phyloP scores from a whole-genome alignment of 108 stramenopile species.

The Nitzschia inconspicua region DNA sequence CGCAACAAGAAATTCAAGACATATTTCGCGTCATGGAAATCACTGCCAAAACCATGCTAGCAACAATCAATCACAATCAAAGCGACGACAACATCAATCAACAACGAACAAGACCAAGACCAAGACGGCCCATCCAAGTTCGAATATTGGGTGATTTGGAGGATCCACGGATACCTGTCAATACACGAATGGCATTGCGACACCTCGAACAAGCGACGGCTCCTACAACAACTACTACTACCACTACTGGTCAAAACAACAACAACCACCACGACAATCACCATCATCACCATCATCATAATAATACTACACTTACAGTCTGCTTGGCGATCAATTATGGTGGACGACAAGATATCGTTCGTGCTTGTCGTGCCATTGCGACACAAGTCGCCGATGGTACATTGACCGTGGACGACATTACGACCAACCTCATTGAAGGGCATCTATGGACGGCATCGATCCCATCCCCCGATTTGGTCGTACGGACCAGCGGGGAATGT shows the following conservation, averaged over 20 bases:
- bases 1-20: constrained; percentile 50
- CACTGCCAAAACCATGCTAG: constrained; percentile 13
- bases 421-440: constrained; percentile 43
- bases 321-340: constrained; percentile 91
- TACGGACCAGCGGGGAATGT: constrained; percentile 86
- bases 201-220: constrained; percentile 4
- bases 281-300: background rate
- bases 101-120: no score
- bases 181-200: constrained; percentile 37
- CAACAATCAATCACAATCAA: background rate
- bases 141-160: constrained; percentile 68
- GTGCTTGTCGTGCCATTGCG: constrained; percentile 55
- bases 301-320: constrained; percentile 43
- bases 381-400: constrained; percentile 23
- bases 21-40: constrained; percentile 62
- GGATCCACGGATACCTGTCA: constrained; percentile 58
- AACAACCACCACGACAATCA: background rate
- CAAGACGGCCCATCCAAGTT: no score
- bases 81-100: constrained; percentile 25
- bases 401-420: constrained; percentile 26
- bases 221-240: no score
- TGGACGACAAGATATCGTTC: constrained; percentile 80
- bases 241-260: background rate
- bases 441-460: constrained; percentile 43
- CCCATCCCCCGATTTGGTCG: constrained; percentile 77